A percentile compares a stretch with the other conserved stretches of the same genome.
phyloP scores from a whole-genome alignment of 2,329 filamentous ascomycete genomes.

The Epichloe hybrida region DNA sequence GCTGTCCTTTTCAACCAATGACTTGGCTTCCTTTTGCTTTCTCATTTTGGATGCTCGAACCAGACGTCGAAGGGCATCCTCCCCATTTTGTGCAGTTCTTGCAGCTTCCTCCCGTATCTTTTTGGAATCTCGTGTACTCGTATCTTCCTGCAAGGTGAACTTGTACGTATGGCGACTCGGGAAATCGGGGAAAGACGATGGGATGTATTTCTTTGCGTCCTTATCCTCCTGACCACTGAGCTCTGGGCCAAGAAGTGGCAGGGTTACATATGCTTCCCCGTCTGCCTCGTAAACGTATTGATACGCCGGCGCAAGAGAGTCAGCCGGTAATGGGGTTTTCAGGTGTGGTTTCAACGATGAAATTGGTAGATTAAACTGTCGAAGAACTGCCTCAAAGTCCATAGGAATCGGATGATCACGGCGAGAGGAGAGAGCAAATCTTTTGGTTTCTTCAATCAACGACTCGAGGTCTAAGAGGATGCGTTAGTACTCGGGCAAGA shows the following conservation, averaged over 20 bases:
- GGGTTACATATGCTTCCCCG: constrained; percentile 25
- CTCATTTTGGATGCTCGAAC: constrained; percentile 50
- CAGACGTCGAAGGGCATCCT: constrained; percentile 45
- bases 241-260: constrained; percentile 37
- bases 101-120: constrained; percentile 47
- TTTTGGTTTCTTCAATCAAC: constrained; percentile 36
- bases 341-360: constrained; percentile 42
- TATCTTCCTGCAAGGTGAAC: constrained; percentile 40
- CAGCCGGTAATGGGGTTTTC: constrained; percentile 34
- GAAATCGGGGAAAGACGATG: constrained; percentile 44
- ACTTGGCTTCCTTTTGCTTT: constrained; percentile 49
- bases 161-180: constrained; percentile 52
- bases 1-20: constrained; percentile 37
- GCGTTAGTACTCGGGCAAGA: constrained; percentile 8
- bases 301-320: constrained; percentile 25
- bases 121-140: constrained; percentile 34
- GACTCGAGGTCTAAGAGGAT: constrained; percentile 31
- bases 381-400: constrained; percentile 43
- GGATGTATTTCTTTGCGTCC: constrained; percentile 41
- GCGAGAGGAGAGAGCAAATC: constrained; percentile 32
- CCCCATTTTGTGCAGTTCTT: constrained; percentile 45
- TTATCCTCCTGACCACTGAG: constrained; percentile 47
- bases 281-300: constrained; percentile 24
- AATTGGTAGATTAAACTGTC: constrained; percentile 36
- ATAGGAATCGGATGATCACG: constrained; percentile 39